Base-by-base conservation (phyloP, 192 early-diverging fungal species). In the Mortierella hygrophila region DNA sequence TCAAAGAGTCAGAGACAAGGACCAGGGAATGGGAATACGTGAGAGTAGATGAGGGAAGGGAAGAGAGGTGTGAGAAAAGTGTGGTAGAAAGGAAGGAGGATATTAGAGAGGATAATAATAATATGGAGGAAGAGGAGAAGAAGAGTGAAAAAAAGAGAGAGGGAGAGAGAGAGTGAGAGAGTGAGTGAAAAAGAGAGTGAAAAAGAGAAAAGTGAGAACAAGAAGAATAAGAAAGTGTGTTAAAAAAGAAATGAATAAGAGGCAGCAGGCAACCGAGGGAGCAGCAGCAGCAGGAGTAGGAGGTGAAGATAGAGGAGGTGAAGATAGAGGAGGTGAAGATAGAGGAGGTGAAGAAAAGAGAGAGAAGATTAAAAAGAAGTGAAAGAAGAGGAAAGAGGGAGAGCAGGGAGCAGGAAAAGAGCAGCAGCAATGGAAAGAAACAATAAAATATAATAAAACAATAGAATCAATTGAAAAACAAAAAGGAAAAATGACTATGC, bases 1-100 rank as follows among this genome's bases (percentile, higher is more conserved):
- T 44, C 37, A 72, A 46, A 23, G 10, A 8, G 42, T 21, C 18
- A 42, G n/a, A 42, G 71, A 69, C 47, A 80, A 47, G 71, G 46
- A 35, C 13, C 49, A 80, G 68, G 70, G 72, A 80, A 42, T 80
- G 71, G 68, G 68, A 80, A 80, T 73, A 38, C 20, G 57, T 20
- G 52, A 35, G 57, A 76, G 38, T 44, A 38, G 74, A 6, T 76
- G 55, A 41, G 10, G 70, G 38, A 40, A 52, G 78, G 38, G 46
- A 18, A 21, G 44, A 52, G 15, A 52, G 3, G 18, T 6, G 29
- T 37, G 55, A 44, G 3, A 20, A 74, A 35, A 49, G 46, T 32
- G 18, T 23, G 23, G 29, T 29, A 68, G 21, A 13, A 29, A 29
- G 15, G 72, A 47, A 42, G 29, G 46, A 20, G 16, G n/a, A 1